Base-by-base conservation (phyloP, 2,329 filamentous ascomycete genomes). In the Fusarium compactum region DNA sequence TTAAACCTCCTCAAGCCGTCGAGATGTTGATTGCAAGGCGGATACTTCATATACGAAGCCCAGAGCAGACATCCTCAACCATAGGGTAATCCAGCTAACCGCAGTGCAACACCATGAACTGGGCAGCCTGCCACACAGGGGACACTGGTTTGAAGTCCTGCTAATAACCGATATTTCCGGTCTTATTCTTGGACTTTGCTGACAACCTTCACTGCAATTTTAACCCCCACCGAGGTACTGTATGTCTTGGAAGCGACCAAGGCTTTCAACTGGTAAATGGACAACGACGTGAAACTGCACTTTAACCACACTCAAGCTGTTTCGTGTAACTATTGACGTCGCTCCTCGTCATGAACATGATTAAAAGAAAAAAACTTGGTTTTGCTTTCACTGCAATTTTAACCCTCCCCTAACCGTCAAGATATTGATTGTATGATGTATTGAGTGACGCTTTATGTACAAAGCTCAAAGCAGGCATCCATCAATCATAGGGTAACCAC, bases 401-500 rank as follows among this genome's bases (percentile, higher is more conserved):
- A 32, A 32, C 29, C 15, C 45, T 6, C n/a, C n/a, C n/a, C n/a
- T n/a, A n/a, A n/a, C n/a, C n/a, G n/a, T n/a, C n/a, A n/a, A n/a
- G n/a, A n/a, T n/a, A n/a, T n/a, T n/a, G n/a, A n/a, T n/a, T n/a
- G n/a, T n/a, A n/a, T n/a, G n/a, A n/a, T n/a, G n/a, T n/a, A n/a
- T n/a, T n/a, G n/a, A n/a, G n/a, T n/a, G n/a, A 20, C n/a, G 20
- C 27, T 29, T 12, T 11, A 29, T 29, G 27, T 29, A 25, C 41
- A 44, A 45, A 11, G 27, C 10, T 24, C 12, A 47, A 61, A 61
- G 30, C 22, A 38, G 46, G 38, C 32, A 43, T 14, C 46, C 41
- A 43, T 55, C 25, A 32, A 16, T 18, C 8, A 30, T 5, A 43
- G 44, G 53, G 46, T 65, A 58, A 56, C 4, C 20, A 32, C 46